Conservation (phyloP, 2,329 filamentous ascomycete genomes). For the Xylariales sp. region DNA sequence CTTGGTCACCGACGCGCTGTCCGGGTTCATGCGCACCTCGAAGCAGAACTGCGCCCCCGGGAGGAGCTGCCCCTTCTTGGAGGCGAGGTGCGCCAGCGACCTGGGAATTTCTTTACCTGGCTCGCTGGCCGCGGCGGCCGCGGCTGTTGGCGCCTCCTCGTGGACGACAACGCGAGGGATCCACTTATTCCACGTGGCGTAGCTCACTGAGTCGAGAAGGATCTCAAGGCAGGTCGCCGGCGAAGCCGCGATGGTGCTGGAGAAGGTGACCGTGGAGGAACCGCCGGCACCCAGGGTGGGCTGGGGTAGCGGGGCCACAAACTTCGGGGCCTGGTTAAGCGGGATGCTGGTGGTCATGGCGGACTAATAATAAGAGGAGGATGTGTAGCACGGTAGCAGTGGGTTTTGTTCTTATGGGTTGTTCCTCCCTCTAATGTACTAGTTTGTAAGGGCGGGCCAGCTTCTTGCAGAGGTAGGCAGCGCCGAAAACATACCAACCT, state of each 20-base stretch:
- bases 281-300: conserved; percentile 25
- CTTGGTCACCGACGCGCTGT: conserved; percentile 11
- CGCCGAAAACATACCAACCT: too few species aligned
- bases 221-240: conserved; percentile 24
- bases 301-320: conserved; percentile 19
- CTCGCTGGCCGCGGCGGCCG: conserved; percentile 2
- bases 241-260: conserved; percentile 27
- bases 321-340: conserved; percentile 11
- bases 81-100: conserved; percentile 13
- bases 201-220: conserved; percentile 24
- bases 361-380: background rate
- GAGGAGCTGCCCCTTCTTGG: conserved; percentile 17
- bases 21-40: conserved; percentile 26
- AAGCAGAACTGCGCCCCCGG: conserved; percentile 27
- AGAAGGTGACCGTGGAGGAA: conserved; percentile 23
- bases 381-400: too few species aligned
- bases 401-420: too few species aligned
- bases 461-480: too few species aligned
- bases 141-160: conserved; percentile 15
- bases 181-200: conserved; percentile 32
- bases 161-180: conserved; percentile 20
- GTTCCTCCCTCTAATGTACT: too few species aligned
- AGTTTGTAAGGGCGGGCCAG: too few species aligned
- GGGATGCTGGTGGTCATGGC: conserved; percentile 10
- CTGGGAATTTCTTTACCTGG: too few species aligned